Evolutionary conservation across 202 grass and related monocot genomes (phyloP).

Genomic region (Setaria italica): DNA sequence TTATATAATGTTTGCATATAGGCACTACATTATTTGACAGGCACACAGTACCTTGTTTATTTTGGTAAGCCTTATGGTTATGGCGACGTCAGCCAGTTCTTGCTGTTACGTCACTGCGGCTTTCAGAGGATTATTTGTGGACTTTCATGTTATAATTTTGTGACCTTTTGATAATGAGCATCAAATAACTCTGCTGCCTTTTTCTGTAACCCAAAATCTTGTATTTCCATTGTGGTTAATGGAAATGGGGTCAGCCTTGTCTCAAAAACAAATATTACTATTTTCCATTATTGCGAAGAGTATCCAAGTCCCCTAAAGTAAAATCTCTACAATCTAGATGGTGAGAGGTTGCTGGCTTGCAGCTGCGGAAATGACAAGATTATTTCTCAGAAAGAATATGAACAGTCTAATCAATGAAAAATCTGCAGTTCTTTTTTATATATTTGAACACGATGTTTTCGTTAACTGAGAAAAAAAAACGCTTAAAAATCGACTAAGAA

Average conservation of each 20-base stretch:
- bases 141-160: too few relatives aligned
- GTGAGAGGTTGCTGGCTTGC: too few relatives aligned
- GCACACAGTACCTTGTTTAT: slow-evolving; percentile 9
- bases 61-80: slow-evolving; percentile 22
- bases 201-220: too few relatives aligned
- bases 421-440: not conserved
- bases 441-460: not conserved
- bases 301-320: too few relatives aligned
- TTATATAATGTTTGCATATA: not conserved
- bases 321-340: too few relatives aligned
- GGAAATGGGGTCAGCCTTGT: too few relatives aligned
- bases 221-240: too few relatives aligned
- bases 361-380: not conserved
- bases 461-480: not conserved
- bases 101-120: slow-evolving; percentile 1
- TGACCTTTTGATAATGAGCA: too few relatives aligned
- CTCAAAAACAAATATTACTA: too few relatives aligned
- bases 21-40: slow-evolving; percentile 8
- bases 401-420: not conserved
- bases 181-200: not conserved
- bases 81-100: not conserved
- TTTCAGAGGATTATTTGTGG: too few relatives aligned
- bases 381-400: not conserved
- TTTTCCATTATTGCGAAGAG: too few relatives aligned
- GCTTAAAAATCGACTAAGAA: not conserved